phyloP scores from a whole-genome alignment of 129 eudicot species.

The Logfia minima region DNA sequence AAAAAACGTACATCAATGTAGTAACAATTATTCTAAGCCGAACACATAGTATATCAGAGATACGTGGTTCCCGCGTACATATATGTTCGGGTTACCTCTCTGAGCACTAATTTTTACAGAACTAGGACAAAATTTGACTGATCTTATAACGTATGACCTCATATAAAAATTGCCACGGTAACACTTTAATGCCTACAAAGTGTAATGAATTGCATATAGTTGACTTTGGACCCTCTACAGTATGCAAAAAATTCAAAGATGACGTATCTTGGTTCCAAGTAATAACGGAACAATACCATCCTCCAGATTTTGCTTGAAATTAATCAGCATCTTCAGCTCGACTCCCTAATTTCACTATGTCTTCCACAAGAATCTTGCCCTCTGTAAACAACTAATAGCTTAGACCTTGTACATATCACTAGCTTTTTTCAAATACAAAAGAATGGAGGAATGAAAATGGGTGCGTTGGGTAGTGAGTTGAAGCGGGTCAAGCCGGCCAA shows the following conservation, averaged over 20 bases:
- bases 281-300: constrained; percentile 20
- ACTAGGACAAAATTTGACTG: constrained; percentile 31
- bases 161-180: constrained; percentile 27
- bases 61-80: constrained; percentile 14
- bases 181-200: constrained; percentile 33
- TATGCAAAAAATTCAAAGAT: constrained; percentile 22
- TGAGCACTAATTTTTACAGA: constrained; percentile 39
- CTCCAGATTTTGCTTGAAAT: constrained; percentile 17
- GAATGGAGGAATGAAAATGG: background rate
- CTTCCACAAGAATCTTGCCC: constrained; percentile 98
- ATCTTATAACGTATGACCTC: background rate
- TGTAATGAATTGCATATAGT: constrained; percentile 7
- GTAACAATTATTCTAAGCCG: constrained; percentile 13
- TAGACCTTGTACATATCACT: background rate
- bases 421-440: background rate
- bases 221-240: constrained; percentile 14
- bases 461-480: background rate
- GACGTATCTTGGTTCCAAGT: constrained; percentile 11
- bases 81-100: constrained; percentile 21
- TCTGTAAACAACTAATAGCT: constrained; percentile 47
- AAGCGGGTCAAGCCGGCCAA: background rate
- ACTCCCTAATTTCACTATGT: constrained; percentile 79
- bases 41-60: background rate
- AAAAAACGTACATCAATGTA: background rate
- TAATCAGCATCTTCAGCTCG: constrained; percentile 50